Percentiles rank a stretch among this genome's conserved stretches.
Evolutionary conservation across 306 rosid genomes (phyloP).

Genomic region (Ormosia semicastrata): DNA sequence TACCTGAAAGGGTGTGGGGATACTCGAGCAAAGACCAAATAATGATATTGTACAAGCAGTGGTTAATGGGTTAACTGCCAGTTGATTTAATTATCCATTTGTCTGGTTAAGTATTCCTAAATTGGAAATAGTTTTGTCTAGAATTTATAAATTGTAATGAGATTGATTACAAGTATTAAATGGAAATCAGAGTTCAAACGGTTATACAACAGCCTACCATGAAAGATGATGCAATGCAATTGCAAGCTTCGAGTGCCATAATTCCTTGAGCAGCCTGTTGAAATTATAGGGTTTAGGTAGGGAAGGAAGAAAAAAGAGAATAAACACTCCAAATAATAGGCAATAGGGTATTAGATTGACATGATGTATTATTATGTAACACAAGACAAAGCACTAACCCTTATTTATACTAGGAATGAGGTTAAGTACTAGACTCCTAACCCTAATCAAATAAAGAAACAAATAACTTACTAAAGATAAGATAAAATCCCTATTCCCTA

Average conservation of each 20-base stretch:
- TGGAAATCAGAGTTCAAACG: background rate
- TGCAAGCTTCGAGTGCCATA: constrained; percentile 97
- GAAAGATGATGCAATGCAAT: constrained; percentile 74
- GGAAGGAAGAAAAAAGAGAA: background rate
- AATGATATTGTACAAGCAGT: background rate
- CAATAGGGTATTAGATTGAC: too few relatives aligned
- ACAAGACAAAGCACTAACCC: background rate
- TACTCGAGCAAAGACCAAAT: background rate
- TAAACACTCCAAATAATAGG: background rate
- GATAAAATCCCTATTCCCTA: background rate
- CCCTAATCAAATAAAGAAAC: background rate
- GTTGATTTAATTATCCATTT: background rate
- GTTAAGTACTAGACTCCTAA: background rate
- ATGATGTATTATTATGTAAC: background rate
- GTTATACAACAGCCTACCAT: constrained; percentile 41
- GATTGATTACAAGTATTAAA: background rate
- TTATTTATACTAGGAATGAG: background rate
- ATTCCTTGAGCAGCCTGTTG: constrained; percentile 53
- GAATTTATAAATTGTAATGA: background rate
- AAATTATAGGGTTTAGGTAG: background rate
- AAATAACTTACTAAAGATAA: too few relatives aligned
- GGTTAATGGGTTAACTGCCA: background rate
- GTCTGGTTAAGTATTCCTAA: background rate
- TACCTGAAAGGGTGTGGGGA: background rate
- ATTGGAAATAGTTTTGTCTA: background rate